Evolutionary conservation across 2,329 filamentous ascomycete species (phyloP).

Genomic region (Calonectria ilicicola): DNA sequence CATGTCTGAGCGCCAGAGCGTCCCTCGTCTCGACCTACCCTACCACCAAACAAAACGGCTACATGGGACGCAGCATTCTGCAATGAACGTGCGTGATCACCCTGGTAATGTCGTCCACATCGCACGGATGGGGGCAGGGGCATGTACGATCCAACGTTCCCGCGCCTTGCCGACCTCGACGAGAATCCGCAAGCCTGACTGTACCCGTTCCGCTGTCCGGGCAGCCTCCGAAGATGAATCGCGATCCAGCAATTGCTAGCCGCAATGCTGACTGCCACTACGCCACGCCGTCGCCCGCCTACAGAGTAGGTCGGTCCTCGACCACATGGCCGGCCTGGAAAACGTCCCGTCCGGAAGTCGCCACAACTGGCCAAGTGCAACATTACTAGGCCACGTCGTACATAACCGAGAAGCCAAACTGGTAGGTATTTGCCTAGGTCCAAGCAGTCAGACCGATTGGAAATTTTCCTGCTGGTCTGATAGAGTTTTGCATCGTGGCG

Average conservation of each 20-base stretch:
- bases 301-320: background rate
- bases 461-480: background rate
- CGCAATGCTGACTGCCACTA: background rate
- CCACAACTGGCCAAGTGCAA: slow-evolving; percentile 5
- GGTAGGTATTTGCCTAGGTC: background rate
- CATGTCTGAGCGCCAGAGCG: background rate
- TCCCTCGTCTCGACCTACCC: background rate
- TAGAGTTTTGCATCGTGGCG: slow-evolving; percentile 19
- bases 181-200: background rate
- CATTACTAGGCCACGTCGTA: background rate
- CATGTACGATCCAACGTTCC: slow-evolving; percentile 10
- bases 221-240: slow-evolving; percentile 16
- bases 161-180: background rate
- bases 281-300: background rate
- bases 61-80: background rate
- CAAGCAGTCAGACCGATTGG: background rate
- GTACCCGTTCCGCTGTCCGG: slow-evolving; percentile 6
- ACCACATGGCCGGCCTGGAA: slow-evolving; percentile 4
- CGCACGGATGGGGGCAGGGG: background rate
- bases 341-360: background rate
- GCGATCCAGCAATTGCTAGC: slow-evolving; percentile 4
- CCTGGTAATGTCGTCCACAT: background rate
- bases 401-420: background rate
- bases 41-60: background rate
- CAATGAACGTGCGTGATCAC: slow-evolving; percentile 1